Evolutionary conservation across 202 grass and related monocot species (phyloP).

Genomic region (Dendrocalamus latiflorus): DNA sequence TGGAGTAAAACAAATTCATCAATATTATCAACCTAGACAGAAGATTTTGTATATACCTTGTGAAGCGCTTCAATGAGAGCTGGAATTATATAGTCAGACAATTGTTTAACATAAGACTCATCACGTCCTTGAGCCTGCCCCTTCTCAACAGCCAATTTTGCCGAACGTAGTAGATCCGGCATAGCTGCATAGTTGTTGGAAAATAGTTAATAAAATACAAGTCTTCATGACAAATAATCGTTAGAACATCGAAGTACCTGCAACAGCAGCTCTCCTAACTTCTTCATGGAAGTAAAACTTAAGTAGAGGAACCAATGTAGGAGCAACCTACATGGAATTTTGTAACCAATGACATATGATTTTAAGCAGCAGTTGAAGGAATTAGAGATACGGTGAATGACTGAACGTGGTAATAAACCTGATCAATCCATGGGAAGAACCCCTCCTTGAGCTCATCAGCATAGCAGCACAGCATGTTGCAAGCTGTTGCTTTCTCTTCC

Average conservation of each 20-base stretch:
- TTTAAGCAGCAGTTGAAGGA: neutral
- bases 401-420: conserved; percentile 47
- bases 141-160: conserved; percentile 93
- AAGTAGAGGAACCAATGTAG: conserved; percentile 86
- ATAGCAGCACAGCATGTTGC: conserved; percentile 99
- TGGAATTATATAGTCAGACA: conserved; percentile 96
- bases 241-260: conserved; percentile 44
- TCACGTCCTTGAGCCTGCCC: conserved; percentile 86
- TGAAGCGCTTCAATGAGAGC: conserved; percentile 92
- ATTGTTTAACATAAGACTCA: conserved; percentile 88
- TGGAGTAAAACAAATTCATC: neutral
- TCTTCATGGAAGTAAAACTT: conserved; percentile 99
- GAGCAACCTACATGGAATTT: conserved; percentile 73
- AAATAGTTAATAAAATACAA: conserved; percentile 7
- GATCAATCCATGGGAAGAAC: conserved; percentile 99
- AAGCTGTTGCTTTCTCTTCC: conserved; percentile 99
- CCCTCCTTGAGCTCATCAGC: conserved; percentile 99
- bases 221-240: neutral
- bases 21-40: neutral
- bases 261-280: conserved; percentile 97
- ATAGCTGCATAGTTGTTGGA: conserved; percentile 55
- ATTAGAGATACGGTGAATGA: neutral
- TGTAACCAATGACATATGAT: neutral
- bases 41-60: conserved; percentile 43
- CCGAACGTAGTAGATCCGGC: conserved; percentile 86